Conservation (phyloP, 306 rosid genomes). For the Heteromeles arbutifolia region DNA sequence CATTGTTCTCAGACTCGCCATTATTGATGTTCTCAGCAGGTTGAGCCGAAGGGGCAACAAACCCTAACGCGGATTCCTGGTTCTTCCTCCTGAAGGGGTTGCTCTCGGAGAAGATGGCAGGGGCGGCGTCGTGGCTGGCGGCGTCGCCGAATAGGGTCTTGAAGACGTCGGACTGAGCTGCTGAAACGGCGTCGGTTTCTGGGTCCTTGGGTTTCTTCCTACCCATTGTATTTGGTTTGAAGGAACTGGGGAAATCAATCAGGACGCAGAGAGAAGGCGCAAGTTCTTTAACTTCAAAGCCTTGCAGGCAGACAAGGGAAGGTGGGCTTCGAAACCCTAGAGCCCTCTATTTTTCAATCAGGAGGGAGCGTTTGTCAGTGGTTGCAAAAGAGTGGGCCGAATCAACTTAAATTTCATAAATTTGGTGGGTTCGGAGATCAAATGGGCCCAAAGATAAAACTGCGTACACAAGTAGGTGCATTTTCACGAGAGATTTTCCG, state of each 20-base stretch:
- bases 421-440: background rate
- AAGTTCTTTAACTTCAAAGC: background rate
- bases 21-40: background rate
- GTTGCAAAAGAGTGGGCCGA: background rate
- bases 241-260: background rate
- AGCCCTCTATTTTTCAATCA: background rate
- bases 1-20: constrained; percentile 8
- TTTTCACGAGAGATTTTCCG: too few species aligned
- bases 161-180: constrained; percentile 45
- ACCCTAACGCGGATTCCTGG: constrained; percentile 5
- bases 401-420: background rate
- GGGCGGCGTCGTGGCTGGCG: constrained; percentile 8
- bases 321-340: constrained; percentile 6
- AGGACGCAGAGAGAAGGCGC: background rate
- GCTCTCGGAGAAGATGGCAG: constrained; percentile 60
- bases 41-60: constrained; percentile 3
- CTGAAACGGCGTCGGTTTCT: constrained; percentile 24
- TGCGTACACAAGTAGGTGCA: too few species aligned
- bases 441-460: background rate
- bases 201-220: constrained; percentile 38
- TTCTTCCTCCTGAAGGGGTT: constrained; percentile 63
- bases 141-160: constrained; percentile 41
- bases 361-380: background rate
- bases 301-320: background rate
- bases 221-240: constrained; percentile 36